A percentile compares a stretch with the other conserved stretches of the same genome.
Evolutionary conservation across 495 filamentous ascomycete genomes (phyloP).

Genomic region (Penicillium waksmanii): DNA sequence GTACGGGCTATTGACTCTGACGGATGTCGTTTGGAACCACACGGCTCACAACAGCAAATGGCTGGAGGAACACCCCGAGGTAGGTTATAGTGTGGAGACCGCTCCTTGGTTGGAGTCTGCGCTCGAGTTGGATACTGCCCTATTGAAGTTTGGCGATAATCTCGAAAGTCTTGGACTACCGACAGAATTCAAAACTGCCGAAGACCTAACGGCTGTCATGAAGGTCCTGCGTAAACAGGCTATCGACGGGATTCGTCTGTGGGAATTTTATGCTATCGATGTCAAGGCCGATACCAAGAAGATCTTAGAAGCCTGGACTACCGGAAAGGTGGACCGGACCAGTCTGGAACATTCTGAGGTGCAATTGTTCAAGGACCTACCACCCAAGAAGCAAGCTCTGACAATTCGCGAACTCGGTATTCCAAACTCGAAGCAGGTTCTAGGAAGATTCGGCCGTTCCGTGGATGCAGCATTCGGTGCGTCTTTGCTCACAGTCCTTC

Average conservation of each 20-base stretch:
- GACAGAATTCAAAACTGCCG: slow-evolving; percentile 66
- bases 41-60: slow-evolving; percentile 95
- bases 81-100: slow-evolving; percentile 91
- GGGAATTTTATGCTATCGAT: slow-evolving; percentile 91
- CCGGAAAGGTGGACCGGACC: slow-evolving; percentile 53
- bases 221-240: slow-evolving; percentile 79
- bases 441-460: slow-evolving; percentile 73
- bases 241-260: slow-evolving; percentile 74
- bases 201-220: slow-evolving; percentile 84
- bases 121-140: slow-evolving; percentile 80
- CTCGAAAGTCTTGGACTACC: slow-evolving; percentile 72
- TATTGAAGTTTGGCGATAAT: slow-evolving; percentile 75
- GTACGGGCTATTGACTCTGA: slow-evolving; percentile 82
- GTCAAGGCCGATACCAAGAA: slow-evolving; percentile 71
- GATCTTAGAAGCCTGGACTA: slow-evolving; percentile 71
- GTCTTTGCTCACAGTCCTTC: slow-evolving; percentile 67
- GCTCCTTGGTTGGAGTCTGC: slow-evolving; percentile 93
- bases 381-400: slow-evolving; percentile 62
- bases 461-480: slow-evolving; percentile 71
- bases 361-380: slow-evolving; percentile 50
- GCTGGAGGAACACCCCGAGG: slow-evolving; percentile 93
- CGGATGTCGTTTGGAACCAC: slow-evolving; percentile 98
- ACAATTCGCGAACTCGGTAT: slow-evolving; percentile 67
- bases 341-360: slow-evolving; percentile 37
- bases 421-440: slow-evolving; percentile 68